A percentile compares a stretch with the other conserved stretches of the same genome.
Evolutionary conservation across 75 land plant genomes (phyloP).

Genomic region (Pseudotsuga menziesii): DNA sequence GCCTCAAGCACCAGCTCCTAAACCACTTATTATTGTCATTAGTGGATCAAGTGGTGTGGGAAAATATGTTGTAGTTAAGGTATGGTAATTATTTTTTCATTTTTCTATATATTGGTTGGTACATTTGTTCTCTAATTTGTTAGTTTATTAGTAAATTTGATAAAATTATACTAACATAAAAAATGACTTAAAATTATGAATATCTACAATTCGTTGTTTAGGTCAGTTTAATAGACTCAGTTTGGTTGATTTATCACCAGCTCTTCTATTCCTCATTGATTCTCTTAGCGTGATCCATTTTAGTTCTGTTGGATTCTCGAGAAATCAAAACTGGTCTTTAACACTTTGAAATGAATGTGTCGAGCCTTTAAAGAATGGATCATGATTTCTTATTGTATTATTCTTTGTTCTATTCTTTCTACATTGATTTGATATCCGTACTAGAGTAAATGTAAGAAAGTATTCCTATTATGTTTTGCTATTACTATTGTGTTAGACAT

Average conservation of each 20-base stretch:
- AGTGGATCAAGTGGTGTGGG: conserved; percentile 99
- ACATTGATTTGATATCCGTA: too few species aligned
- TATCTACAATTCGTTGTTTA: background rate
- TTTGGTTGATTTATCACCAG: too few species aligned
- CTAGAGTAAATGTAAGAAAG: background rate
- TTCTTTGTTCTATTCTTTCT: background rate
- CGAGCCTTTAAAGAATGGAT: background rate
- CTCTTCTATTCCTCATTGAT: background rate
- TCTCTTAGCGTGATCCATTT: background rate
- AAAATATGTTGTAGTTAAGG: conserved; percentile 94
- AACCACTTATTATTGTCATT: conserved; percentile 80
- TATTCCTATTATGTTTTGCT: background rate
- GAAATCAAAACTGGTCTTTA: background rate
- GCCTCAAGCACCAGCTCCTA: conserved; percentile 46
- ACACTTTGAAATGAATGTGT: background rate
- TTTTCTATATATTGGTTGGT: background rate
- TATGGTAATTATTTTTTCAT: conserved; percentile 10
- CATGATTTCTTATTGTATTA: background rate
- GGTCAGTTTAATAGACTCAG: background rate
- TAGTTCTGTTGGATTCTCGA: background rate
- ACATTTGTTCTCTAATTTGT: background rate
- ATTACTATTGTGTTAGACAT: background rate
- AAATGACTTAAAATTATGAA: background rate
- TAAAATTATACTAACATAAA: background rate
- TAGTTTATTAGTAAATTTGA: background rate